A percentile compares a stretch with the other conserved stretches of the same genome.
Conservation (phyloP, 2,329 filamentous ascomycete genomes). For the Penicillium concentricum region DNA sequence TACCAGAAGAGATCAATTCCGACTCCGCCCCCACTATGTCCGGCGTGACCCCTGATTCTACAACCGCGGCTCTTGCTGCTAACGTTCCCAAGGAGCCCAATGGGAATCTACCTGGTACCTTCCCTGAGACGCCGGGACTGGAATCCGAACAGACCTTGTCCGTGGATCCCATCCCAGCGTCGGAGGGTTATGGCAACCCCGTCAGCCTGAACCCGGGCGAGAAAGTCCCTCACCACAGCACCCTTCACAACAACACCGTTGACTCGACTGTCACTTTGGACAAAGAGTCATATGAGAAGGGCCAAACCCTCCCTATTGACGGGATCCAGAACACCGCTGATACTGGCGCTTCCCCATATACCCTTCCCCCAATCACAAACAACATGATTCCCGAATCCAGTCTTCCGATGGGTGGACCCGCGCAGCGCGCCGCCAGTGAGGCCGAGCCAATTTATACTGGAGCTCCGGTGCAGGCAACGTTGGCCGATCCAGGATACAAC, state of each 20-base stretch:
- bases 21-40: slow-evolving; percentile 46
- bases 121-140: slow-evolving; percentile 68
- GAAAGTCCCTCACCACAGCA: slow-evolving; percentile 67
- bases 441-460: slow-evolving; percentile 7
- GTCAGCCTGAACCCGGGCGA: slow-evolving; percentile 77
- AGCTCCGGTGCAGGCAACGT: slow-evolving; percentile 23
- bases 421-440: slow-evolving; percentile 30
- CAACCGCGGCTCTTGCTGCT: slow-evolving; percentile 59
- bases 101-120: slow-evolving; percentile 60
- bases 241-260: slow-evolving; percentile 68
- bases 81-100: slow-evolving; percentile 61
- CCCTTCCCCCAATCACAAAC: slow-evolving; percentile 57
- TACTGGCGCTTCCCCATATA: slow-evolving; percentile 39
- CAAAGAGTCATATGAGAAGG: slow-evolving; percentile 81
- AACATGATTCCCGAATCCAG: slow-evolving; percentile 80
- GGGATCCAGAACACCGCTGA: slow-evolving; percentile 37
- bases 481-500: slow-evolving; percentile 53
- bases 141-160: slow-evolving; percentile 44
- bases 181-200: slow-evolving; percentile 68
- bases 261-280: slow-evolving; percentile 66
- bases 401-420: slow-evolving; percentile 61
- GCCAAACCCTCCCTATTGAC: slow-evolving; percentile 51
- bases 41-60: slow-evolving; percentile 67
- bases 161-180: slow-evolving; percentile 60
- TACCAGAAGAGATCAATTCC: slow-evolving; percentile 64